Evolutionary conservation across 768 basidiomycete species (phyloP), one percentile per base, ranked within the genome.

Genomic region (Podaxis sp.): DNA sequence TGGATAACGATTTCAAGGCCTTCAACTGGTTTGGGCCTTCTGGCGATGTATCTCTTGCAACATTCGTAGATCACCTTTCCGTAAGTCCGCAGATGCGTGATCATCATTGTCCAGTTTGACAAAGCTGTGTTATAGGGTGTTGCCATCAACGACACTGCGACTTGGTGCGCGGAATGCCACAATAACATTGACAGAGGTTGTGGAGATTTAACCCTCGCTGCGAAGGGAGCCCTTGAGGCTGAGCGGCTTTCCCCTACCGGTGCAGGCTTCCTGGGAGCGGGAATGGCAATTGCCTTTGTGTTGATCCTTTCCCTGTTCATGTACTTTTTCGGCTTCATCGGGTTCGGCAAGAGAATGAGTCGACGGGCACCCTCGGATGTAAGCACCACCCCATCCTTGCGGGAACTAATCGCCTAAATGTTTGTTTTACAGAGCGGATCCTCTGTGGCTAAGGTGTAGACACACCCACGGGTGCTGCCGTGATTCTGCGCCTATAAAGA

Each of bases 251-350:
- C 78, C 51, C 73, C 78, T 0, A 79, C 87, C 7, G 88, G 85
- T 6, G 87, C 88, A n/a, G 88, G 88, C 1, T 85, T 87, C 74
- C 75, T 89, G 13, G 88, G 87, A 30, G 87, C 88, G 3, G 84
- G 84, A 12, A 68, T 87, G 63, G 80, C 80, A 12, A 67, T 85
- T 41, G 80, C 73, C 4, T 76, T 84, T 11, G 72, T 72, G 46
- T 66, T 80, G 36, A 64, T 75, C 12, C 72, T 80, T 65, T 66
- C 83, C 17, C 74, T 67, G 2, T 63, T 76, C 15, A 68, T 86
- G 37, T 70, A 69, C 15, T 79, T 81, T 69, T 54, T 81, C 51
- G 83, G 86, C 0, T 58, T 78, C 30, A 44, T 81, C 48, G 69
- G 67, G 20, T 51, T 76, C 20, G 74, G 74, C 56, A 50, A 30